Base-by-base conservation (phyloP, 208 protist genomes). In the Crithidia sp. region DNA sequence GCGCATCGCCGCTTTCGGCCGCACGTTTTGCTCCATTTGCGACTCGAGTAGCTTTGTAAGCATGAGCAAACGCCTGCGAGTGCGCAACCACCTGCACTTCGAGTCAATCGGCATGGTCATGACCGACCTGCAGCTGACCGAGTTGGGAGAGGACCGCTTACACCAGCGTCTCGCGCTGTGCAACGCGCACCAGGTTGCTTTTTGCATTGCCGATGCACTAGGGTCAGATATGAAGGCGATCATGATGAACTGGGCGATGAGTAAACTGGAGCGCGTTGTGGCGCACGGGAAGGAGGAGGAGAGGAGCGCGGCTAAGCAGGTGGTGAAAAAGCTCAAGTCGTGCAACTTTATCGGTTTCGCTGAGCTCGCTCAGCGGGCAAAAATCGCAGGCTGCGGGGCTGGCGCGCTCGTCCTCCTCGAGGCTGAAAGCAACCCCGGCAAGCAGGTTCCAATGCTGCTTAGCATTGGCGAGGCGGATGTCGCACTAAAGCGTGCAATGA, bases 211-310 rank as follows among this genome's bases (percentile, higher is more conserved):
- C 19, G 79, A 94, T 8, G 76, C 78, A 7, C 71, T 98, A 2
- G 88, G 84, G 36, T 62, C 91, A 12, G 81, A 88, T 60, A 76
- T 76, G 5, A 85, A 94, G 36, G 73, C 59, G 8, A 85, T 99
- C 7, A 78, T 99, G n/a, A 72, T 91, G 54, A 89, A 98, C 68
- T 99, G 98, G 98, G 97, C 96, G 9, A 86, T 97, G 66, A 77
- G 72, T 12, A 98, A 98, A 74, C 86, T 99, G 13, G 71, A 65
- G 2, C 52, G 77, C 49, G 59, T 53, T 40, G 66, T 62, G 9
- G 13, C 39, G 56, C 49, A 41, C 13, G 66, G 49, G 28, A 67
- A 58, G 41, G 69, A 70, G 4, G 73, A 74, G 7, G 86, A 92
- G 47, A 81, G 72, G 54, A 50, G 59, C 55, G 63, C 77, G 40